Base-by-base conservation (phyloP, 208 protist species). In the Acanthamoeba pearcei region DNA sequence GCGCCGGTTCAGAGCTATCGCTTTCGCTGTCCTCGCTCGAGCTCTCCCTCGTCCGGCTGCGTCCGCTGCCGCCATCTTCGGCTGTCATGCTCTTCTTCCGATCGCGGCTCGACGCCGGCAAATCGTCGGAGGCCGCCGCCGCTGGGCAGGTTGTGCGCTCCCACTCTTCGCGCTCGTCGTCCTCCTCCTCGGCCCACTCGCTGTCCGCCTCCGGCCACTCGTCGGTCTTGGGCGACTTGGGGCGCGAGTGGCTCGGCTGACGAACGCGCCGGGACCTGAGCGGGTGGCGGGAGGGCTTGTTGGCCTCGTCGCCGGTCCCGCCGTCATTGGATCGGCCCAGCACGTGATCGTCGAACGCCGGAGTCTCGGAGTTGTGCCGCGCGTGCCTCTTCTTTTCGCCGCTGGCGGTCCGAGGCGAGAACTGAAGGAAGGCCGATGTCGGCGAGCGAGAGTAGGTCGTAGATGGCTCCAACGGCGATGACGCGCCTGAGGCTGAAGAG, bases 161-260 rank as follows among this genome's bases (percentile, higher is more conserved):
- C 80, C 80, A 88, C 35, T 88, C 80, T 51, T 88, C 80, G 24
- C 53, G 38, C 15, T 82, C 80, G 27, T 64, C 80, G 17, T 88
- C 53, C 1, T 88, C 80, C 17, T 88, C 80, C 8, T 62, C 80
- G 24, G 29, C 10, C 80, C 80, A 88, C 29, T 55, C 51, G 29
- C 42, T 55, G 80, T 88, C 80, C 3, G 5, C 80, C 51, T 55
- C 80, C 12, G 80, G 80, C 80, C 80, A 88, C 80, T 88, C 53
- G 13, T 88, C 80, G 12, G n/a, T 51, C 29, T 42, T 64, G 9
- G 66, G 66, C 66, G 24, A 35, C 29, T 74, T 74, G 10, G 80
- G 49, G 46, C 49, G 80, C 3, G 13, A 64, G 51, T 57, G 51
- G 80, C 80, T 88, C 12, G 46, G 27, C 3, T 22, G 80, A 3